These are phyloP conservation scores for Globisporangium middletonii DNA, from an alignment of 352 stramenopile genomes.

Conservation along the genomic window DNA sequence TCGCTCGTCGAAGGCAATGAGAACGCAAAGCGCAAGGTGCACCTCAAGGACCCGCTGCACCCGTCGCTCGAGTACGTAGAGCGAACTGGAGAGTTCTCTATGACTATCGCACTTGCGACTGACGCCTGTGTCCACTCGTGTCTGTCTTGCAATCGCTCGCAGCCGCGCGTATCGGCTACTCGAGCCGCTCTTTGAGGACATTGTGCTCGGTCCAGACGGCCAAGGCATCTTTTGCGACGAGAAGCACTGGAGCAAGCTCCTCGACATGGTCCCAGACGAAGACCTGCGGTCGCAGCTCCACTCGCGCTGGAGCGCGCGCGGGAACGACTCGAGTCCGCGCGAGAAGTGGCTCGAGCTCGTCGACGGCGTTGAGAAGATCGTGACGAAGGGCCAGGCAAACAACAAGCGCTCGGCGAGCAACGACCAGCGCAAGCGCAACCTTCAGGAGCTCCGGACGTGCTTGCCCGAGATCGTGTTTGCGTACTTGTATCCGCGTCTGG, in stretches of 20 bases:
- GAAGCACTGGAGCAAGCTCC: constrained; percentile 88
- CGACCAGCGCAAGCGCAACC: constrained; percentile 65
- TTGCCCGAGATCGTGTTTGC: constrained; percentile 94
- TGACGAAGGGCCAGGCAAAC: constrained; percentile 45
- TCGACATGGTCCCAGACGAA: constrained; percentile 92
- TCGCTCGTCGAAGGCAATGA: constrained; percentile 91
- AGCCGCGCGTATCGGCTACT: constrained; percentile 91
- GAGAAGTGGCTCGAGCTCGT: constrained; percentile 89
- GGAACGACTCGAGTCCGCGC: constrained; percentile 45
- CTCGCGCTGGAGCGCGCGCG: constrained; percentile 46
- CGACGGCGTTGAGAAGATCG: constrained; percentile 57
- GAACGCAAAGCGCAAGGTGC: constrained; percentile 86
- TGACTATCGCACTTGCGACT: background rate
- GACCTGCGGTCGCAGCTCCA: constrained; percentile 65
- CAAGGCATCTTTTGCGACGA: constrained; percentile 88
- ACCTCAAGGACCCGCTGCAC: constrained; percentile 90
- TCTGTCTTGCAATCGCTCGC: constrained; percentile 1
- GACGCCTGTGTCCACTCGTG: background rate
- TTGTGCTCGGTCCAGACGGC: constrained; percentile 88
- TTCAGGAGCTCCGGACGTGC: constrained; percentile 81
- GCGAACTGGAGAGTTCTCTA: background rate
- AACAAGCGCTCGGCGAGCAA: constrained; percentile 34
- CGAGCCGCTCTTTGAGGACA: constrained; percentile 93
- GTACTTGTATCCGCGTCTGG: constrained; percentile 96
- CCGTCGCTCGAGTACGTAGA: constrained; percentile 84